These are phyloP conservation scores for Cystobasidium tubakii DNA, from an alignment of 768 basidiomycete species.

Conservation along the genomic window DNA sequence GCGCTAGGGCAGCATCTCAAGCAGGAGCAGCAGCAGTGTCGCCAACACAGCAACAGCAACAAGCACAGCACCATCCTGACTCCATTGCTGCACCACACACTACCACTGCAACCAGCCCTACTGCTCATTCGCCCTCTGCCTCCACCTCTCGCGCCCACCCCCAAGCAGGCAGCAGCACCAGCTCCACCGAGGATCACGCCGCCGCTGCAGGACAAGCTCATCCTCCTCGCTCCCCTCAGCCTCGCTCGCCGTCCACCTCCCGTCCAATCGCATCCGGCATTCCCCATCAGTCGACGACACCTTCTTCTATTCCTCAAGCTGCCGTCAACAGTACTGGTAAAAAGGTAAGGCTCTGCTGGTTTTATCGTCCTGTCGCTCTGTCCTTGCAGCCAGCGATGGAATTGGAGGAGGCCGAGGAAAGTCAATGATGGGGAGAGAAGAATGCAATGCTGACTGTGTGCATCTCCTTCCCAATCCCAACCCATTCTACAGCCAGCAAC, in stretches of 20 bases:
- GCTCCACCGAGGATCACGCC: neutral
- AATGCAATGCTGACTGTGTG: neutral
- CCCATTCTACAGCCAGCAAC: neutral
- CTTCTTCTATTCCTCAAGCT: neutral
- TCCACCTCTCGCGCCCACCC: neutral
- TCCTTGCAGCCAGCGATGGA: neutral
- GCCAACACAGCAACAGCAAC: neutral
- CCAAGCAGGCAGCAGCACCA: neutral
- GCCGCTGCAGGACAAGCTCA: neutral
- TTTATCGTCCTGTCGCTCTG: neutral
- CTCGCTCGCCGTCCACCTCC: neutral
- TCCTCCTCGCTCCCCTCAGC: too few species aligned
- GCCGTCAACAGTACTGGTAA: neutral
- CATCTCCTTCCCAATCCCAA: too few species aligned
- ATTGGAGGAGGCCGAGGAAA: neutral
- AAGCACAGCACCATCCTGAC: neutral
- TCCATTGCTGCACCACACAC: neutral
- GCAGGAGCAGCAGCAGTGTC: neutral
- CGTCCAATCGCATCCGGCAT: conserved; percentile 7
- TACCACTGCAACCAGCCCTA: neutral
- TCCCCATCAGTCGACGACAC: neutral
- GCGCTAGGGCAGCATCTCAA: neutral
- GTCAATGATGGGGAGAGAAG: neutral
- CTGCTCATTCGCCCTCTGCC: neutral
- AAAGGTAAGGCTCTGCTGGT: neutral